phyloP scores from a whole-genome alignment of 116 monocot genomes.

The Papilionanthe hybrid region DNA sequence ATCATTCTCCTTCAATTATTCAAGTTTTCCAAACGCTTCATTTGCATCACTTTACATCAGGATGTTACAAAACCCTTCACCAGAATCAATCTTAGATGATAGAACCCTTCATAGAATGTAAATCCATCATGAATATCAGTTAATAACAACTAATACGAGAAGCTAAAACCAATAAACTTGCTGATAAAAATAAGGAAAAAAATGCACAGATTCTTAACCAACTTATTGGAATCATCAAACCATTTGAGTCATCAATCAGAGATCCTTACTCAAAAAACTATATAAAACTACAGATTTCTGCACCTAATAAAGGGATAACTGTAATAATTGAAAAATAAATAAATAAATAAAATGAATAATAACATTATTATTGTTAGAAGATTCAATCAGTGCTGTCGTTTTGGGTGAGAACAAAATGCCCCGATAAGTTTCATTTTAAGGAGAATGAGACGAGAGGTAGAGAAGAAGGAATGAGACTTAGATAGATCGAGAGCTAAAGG shows the following conservation, averaged over 20 bases:
- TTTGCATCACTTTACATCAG: too few relatives aligned
- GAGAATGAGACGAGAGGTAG: too few relatives aligned
- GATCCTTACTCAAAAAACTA: not conserved
- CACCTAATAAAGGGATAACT: not conserved
- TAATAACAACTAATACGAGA: not conserved
- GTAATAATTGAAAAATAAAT: too few relatives aligned
- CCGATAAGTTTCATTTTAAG: too few relatives aligned
- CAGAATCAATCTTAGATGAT: not conserved
- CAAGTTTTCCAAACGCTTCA: too few relatives aligned
- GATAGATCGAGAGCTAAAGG: too few relatives aligned
- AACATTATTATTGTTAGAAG: too few relatives aligned
- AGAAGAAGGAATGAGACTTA: too few relatives aligned
- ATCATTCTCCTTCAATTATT: too few relatives aligned
- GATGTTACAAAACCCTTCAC: not conserved
- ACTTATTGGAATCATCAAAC: not conserved
- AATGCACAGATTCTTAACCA: not conserved
- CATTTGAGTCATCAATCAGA: not conserved
- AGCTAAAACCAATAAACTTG: not conserved
- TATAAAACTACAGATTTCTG: not conserved
- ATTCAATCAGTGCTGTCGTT: too few relatives aligned
- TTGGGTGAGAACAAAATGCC: too few relatives aligned
- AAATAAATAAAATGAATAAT: too few relatives aligned
- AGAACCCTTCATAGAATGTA: not conserved
- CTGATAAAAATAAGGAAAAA: not conserved
- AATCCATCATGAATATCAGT: conserved; percentile 1